Evolutionary conservation across 148 eudicot genomes (phyloP).

Genomic region (Fallopia convolvulus): DNA sequence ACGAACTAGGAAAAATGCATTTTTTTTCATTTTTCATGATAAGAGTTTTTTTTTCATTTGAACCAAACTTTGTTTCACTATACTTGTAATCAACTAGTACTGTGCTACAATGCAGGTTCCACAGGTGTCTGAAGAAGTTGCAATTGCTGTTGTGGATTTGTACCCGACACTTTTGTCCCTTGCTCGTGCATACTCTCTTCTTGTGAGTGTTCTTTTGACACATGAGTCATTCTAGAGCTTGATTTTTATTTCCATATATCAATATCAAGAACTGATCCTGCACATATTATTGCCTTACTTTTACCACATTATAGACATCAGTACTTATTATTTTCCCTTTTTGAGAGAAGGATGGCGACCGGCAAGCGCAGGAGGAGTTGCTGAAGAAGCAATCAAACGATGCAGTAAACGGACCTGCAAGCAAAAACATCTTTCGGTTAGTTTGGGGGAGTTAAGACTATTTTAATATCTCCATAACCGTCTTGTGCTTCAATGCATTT

Average conservation of each 20-base stretch:
- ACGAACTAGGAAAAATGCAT: too few relatives aligned
- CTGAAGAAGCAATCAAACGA: slow-evolving; percentile 59
- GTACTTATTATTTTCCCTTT: neutral
- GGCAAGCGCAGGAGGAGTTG: slow-evolving; percentile 72
- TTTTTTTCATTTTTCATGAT: too few relatives aligned
- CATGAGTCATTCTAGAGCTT: too few relatives aligned
- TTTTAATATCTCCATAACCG: neutral
- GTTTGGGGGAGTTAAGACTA: slow-evolving; percentile 50
- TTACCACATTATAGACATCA: neutral
- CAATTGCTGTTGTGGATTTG: slow-evolving; percentile 68
- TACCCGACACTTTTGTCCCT: slow-evolving; percentile 79
- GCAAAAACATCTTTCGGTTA: slow-evolving; percentile 63
- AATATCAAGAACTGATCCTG: neutral
- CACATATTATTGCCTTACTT: neutral
- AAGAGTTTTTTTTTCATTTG: too few relatives aligned
- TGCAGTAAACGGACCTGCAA: slow-evolving; percentile 43
- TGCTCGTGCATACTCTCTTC: slow-evolving; percentile 72
- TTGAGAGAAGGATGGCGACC: slow-evolving; percentile 58
- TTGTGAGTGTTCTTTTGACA: slow-evolving; percentile 42
- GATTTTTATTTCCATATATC: too few relatives aligned
- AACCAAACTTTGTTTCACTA: too few relatives aligned
- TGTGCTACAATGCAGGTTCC: slow-evolving; percentile 55
- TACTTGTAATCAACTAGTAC: neutral
- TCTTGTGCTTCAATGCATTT: neutral
- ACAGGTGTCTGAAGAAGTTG: slow-evolving; percentile 84